Conservation (phyloP, 2,329 filamentous ascomycete genomes). For the Cladophialophora carrionii region DNA sequence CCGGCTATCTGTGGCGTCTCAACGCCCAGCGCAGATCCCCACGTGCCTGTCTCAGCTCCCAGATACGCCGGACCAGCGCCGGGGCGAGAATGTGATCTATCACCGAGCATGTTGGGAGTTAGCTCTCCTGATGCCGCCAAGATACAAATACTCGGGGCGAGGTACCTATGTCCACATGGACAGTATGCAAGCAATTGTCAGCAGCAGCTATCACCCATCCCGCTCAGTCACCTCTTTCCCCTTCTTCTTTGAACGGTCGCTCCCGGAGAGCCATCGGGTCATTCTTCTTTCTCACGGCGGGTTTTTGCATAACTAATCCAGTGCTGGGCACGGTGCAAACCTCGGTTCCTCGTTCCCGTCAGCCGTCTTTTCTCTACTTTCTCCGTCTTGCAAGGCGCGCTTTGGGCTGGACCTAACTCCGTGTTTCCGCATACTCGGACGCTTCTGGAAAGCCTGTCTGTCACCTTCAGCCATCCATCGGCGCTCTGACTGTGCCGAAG, state of each 20-base stretch:
- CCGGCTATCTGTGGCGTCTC: constrained; percentile 19
- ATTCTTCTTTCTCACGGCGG: not conserved
- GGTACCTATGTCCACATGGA: not conserved
- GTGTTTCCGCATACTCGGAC: not conserved
- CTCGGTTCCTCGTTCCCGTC: constrained; percentile 15
- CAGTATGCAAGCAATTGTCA: not conserved
- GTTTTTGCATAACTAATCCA: constrained; percentile 16
- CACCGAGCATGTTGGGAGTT: not conserved
- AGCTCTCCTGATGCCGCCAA: constrained; percentile 5
- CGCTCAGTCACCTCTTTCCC: not conserved
- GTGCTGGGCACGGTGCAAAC: constrained; percentile 4
- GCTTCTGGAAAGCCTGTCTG: not conserved
- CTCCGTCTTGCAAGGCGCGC: too few relatives aligned
- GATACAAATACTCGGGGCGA: constrained; percentile 7
- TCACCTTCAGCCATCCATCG: constrained; percentile 6
- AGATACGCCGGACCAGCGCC: constrained; percentile 1
- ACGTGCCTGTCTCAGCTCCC: constrained; percentile 32
- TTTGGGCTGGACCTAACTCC: constrained; percentile 15
- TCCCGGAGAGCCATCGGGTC: not conserved
- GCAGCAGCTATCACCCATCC: constrained; percentile 3
- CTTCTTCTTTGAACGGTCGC: constrained; percentile 4
- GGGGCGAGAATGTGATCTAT: not conserved
- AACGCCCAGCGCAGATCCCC: constrained; percentile 21
- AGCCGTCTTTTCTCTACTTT: not conserved
- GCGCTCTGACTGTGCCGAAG: constrained; percentile 20